phyloP scores from a whole-genome alignment of 2,329 filamentous ascomycete genomes.

The Arthrobotrys iridis region DNA sequence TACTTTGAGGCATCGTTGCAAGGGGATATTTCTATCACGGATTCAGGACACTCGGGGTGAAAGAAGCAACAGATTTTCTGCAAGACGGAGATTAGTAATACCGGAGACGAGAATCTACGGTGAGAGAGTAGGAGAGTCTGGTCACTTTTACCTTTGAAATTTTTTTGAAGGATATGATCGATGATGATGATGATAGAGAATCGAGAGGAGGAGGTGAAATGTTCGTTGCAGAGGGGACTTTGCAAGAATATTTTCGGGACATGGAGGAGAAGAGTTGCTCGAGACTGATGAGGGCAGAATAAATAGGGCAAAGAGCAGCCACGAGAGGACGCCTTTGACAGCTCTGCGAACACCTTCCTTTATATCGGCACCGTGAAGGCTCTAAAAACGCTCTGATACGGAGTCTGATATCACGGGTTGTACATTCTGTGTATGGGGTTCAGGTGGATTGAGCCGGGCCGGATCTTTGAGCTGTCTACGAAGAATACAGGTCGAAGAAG shows the following conservation, averaged over 20 bases:
- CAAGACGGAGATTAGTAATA: neutral
- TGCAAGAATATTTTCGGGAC: neutral
- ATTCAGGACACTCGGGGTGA: neutral
- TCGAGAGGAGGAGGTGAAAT: no score
- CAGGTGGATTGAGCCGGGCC: no score
- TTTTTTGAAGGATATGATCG: neutral
- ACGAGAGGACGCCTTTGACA: neutral
- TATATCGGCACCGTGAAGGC: neutral
- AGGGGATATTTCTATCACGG: neutral
- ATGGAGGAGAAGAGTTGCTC: neutral
- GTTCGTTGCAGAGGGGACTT: no score
- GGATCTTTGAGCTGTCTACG: no score
- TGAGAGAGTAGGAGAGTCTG: neutral
- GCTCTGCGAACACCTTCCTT: neutral
- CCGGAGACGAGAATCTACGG: neutral
- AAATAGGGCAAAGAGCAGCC: neutral
- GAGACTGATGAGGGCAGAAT: neutral
- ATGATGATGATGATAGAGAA: neutral
- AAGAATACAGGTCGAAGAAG: no score
- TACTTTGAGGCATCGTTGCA: neutral
- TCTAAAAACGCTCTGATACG: neutral
- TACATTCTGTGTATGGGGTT: no score
- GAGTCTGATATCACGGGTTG: neutral
- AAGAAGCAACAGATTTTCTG: neutral
- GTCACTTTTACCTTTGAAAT: neutral